phyloP scores from a whole-genome alignment of 345 rosid genomes.

The Rhizophora mangle region DNA sequence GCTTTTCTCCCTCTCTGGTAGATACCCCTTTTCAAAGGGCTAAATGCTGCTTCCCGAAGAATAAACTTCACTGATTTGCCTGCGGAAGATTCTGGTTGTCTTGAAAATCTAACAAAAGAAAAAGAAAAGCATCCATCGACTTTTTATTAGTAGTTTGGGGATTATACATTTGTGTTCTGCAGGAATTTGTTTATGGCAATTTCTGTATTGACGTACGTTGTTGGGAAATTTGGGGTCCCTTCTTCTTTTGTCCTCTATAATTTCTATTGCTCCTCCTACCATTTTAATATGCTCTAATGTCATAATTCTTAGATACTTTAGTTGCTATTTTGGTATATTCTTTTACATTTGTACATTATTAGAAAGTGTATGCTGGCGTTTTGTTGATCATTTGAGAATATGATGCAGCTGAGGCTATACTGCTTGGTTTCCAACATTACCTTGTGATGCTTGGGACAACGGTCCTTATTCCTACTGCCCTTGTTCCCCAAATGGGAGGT shows the following conservation, averaged over 20 bases:
- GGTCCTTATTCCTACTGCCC: constrained; percentile 84
- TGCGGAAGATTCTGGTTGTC: constrained; percentile 19
- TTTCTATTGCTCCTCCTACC: not conserved
- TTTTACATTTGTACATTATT: not conserved
- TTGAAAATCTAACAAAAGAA: not conserved
- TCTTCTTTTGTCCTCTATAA: constrained; percentile 1
- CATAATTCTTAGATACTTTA: not conserved
- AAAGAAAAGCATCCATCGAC: not conserved
- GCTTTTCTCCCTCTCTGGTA: constrained; percentile 20
- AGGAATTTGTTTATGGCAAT: not conserved
- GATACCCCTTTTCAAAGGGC: constrained; percentile 37
- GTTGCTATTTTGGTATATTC: not conserved
- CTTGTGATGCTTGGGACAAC: constrained; percentile 95
- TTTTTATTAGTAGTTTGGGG: not conserved
- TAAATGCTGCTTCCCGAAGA: constrained; percentile 17
- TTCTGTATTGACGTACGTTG: constrained; percentile 3
- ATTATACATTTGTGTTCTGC: not conserved
- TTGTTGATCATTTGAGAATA: not conserved
- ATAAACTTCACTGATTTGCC: constrained; percentile 10
- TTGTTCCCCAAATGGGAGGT: constrained; percentile 99
- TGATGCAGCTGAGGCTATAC: constrained; percentile 87
- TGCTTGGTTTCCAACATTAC: constrained; percentile 95
- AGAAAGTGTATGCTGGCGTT: not conserved
- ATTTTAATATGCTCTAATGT: not conserved
- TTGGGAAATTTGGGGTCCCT: constrained; percentile 4